phyloP scores from a whole-genome alignment of 2,329 filamentous ascomycete genomes.

The Epichloe brachyelytri region DNA sequence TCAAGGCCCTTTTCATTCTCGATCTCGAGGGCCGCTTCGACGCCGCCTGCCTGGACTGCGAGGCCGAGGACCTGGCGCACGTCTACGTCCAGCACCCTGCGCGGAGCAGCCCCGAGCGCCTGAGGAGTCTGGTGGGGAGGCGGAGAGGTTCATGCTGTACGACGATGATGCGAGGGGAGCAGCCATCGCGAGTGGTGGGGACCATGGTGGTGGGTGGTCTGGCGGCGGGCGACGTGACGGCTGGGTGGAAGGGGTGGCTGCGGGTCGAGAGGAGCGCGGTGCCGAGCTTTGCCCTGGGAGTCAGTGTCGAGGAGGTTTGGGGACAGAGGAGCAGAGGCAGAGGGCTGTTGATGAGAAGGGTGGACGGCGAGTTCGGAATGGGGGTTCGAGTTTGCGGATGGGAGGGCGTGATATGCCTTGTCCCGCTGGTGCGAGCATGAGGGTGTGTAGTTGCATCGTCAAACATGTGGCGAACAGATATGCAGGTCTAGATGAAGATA shows the following conservation, averaged over 20 bases:
- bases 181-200: slow-evolving; percentile 41
- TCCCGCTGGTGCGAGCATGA: no score
- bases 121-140: slow-evolving; percentile 26
- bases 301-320: slow-evolving; percentile 33
- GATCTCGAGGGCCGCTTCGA: slow-evolving; percentile 46
- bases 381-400: slow-evolving; percentile 31
- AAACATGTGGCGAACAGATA: no score
- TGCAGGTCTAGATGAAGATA: no score
- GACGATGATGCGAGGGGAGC: slow-evolving; percentile 25
- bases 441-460: no score
- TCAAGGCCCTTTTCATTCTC: slow-evolving; percentile 38
- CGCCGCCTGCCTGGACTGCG: slow-evolving; percentile 29
- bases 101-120: slow-evolving; percentile 13
- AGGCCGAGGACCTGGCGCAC: slow-evolving; percentile 30
- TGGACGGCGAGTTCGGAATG: slow-evolving; percentile 37
- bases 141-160: slow-evolving; percentile 39
- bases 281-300: slow-evolving; percentile 23
- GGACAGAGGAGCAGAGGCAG: slow-evolving; percentile 26
- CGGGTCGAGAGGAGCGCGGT: slow-evolving; percentile 33
- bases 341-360: slow-evolving; percentile 26
- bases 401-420: not conserved
- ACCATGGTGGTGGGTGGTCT: slow-evolving; percentile 37
- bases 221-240: slow-evolving; percentile 19
- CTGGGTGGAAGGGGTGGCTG: slow-evolving; percentile 37
- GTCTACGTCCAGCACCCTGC: slow-evolving; percentile 36